phyloP scores from a whole-genome alignment of 208 protist species.

The Leishmania turanica region DNA sequence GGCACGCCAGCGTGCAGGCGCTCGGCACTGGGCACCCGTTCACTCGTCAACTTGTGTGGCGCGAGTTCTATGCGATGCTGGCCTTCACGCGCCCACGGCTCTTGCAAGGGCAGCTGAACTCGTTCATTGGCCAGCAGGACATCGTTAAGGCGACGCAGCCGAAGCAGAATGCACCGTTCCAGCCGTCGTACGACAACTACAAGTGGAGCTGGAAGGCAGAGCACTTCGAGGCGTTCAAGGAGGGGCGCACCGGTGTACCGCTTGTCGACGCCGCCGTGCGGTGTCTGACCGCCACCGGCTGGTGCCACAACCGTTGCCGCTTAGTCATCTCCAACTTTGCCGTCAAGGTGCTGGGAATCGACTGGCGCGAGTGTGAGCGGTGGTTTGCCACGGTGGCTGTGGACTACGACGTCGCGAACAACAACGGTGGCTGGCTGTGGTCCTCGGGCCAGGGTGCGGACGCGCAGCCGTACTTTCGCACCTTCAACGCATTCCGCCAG shows the following conservation, averaged over 20 bases:
- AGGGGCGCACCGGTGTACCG: slow-evolving; percentile 88
- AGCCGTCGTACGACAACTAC: slow-evolving; percentile 56
- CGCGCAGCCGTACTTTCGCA: slow-evolving; percentile 82
- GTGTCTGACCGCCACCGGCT: slow-evolving; percentile 84
- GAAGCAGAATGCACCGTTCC: slow-evolving; percentile 65
- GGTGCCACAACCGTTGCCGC: slow-evolving; percentile 77
- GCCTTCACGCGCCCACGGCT: slow-evolving; percentile 61
- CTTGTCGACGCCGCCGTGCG: slow-evolving; percentile 94
- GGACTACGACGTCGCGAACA: slow-evolving; percentile 89
- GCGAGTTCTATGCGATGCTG: slow-evolving; percentile 78
- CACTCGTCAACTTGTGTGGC: slow-evolving; percentile 71
- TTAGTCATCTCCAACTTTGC: slow-evolving; percentile 87
- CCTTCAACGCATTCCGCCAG: slow-evolving; percentile 82
- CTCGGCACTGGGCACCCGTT: slow-evolving; percentile 54
- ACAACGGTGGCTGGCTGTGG: slow-evolving; percentile 90
- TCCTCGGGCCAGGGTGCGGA: slow-evolving; percentile 75
- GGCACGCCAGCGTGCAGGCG: slow-evolving; percentile 31
- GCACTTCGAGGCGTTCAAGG: slow-evolving; percentile 70
- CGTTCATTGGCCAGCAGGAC: slow-evolving; percentile 23
- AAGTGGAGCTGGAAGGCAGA: slow-evolving; percentile 58
- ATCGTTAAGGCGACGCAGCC: slow-evolving; percentile 13
- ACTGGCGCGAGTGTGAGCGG: slow-evolving; percentile 91
- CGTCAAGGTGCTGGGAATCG: slow-evolving; percentile 87
- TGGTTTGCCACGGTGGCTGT: slow-evolving; percentile 87
- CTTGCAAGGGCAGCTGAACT: slow-evolving; percentile 56